Evolutionary conservation across 306 rosid genomes (phyloP).

Genomic region (Quercus berberidifolia): DNA sequence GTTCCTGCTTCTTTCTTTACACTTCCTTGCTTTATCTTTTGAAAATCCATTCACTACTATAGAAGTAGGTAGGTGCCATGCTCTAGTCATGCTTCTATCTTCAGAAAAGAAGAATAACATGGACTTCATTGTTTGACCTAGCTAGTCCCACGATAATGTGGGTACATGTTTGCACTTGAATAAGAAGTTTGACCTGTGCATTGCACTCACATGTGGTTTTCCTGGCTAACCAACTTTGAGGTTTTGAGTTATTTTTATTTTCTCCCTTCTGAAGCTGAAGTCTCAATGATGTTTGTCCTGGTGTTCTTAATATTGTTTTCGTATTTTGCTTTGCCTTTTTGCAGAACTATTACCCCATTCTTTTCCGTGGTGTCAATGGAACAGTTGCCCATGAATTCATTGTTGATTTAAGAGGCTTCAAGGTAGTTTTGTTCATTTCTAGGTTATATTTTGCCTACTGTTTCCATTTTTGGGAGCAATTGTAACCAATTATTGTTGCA

Average conservation of each 20-base stretch:
- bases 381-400: conserved; percentile 95
- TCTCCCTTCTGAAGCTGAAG: background rate
- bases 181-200: background rate
- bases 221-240: background rate
- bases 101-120: background rate
- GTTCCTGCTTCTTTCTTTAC: conserved; percentile 33
- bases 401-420: conserved; percentile 90
- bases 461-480: conserved; percentile 18
- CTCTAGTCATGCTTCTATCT: background rate
- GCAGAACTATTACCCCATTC: conserved; percentile 79
- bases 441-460: background rate
- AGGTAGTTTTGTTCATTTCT: conserved; percentile 48
- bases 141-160: background rate
- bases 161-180: background rate
- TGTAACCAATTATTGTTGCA: conserved; percentile 30
- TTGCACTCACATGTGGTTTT: background rate
- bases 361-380: conserved; percentile 99
- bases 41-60: background rate
- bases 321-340: conserved; percentile 18
- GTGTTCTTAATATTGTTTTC: conserved; percentile 14
- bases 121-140: background rate
- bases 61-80: background rate
- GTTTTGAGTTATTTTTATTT: background rate
- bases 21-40: background rate
- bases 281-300: background rate